Percentiles rank a stretch among this genome's conserved stretches.
Conservation (phyloP, 2,329 filamentous ascomycete species). For the Lomentospora prolificans region DNA sequence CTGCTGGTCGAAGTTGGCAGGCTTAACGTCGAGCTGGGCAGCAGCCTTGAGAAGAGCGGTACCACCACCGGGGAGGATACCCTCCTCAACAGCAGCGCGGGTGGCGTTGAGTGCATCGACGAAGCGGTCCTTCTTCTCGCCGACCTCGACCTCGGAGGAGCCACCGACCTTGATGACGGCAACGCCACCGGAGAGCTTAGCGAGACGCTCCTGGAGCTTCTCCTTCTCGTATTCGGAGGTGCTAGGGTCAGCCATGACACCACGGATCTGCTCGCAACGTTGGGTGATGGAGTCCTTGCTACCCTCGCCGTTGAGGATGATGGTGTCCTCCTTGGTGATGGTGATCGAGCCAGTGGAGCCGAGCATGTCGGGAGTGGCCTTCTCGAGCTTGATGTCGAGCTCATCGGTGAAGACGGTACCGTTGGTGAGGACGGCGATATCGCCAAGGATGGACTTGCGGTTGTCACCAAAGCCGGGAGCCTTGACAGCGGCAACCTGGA, state of each 20-base stretch:
- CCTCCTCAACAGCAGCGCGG: conserved; percentile 95
- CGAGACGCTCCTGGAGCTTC: conserved; percentile 99
- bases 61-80: conserved; percentile 96
- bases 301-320: conserved; percentile 93
- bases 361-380: conserved; percentile 90
- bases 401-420: conserved; percentile 96
- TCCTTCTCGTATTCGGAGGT: conserved; percentile 99
- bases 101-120: conserved; percentile 98
- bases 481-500: conserved; percentile 98
- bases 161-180: conserved; percentile 99
- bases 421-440: conserved; percentile 92
- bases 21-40: conserved; percentile 77
- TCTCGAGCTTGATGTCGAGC: conserved; percentile 98
- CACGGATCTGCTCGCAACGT: conserved; percentile 98
- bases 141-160: conserved; percentile 94
- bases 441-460: conserved; percentile 98
- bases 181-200: conserved; percentile 97
- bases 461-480: conserved; percentile 99
- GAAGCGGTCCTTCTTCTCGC: conserved; percentile 99
- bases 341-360: conserved; percentile 96
- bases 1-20: conserved; percentile 97
- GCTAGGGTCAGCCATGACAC: conserved; percentile 84
- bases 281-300: conserved; percentile 88
- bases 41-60: conserved; percentile 97
- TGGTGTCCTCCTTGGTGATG: conserved; percentile 99